phyloP scores from a whole-genome alignment of 2,329 filamentous ascomycete species.

The Talaromyces funiculosus region DNA sequence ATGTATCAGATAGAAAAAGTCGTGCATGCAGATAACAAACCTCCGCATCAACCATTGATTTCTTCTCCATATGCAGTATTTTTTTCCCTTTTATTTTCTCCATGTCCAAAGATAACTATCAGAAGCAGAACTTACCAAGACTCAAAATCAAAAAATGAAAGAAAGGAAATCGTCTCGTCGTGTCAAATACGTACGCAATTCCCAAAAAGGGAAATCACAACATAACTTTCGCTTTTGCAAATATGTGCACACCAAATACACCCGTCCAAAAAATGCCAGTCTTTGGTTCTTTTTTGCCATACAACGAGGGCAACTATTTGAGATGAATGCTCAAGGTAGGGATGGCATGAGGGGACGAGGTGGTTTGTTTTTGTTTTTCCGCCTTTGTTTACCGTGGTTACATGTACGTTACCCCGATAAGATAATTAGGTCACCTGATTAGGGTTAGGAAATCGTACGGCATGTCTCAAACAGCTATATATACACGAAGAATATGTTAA shows the following conservation, averaged over 20 bases:
- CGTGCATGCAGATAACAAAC: constrained; percentile 6
- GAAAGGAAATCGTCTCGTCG: background rate
- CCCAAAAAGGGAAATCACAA: background rate
- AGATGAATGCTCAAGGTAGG: background rate
- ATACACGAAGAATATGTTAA: no score
- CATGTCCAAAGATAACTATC: background rate
- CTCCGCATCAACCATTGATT: constrained; percentile 1
- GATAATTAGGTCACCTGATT: background rate
- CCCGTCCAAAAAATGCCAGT: background rate
- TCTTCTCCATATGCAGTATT: background rate
- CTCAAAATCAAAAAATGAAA: background rate
- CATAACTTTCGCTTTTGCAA: background rate
- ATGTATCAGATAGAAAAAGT: background rate
- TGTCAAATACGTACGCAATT: background rate
- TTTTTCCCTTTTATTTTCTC: background rate
- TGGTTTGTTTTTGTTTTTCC: background rate
- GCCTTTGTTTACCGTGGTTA: background rate
- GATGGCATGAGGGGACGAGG: background rate
- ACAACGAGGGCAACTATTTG: background rate
- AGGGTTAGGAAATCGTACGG: no score
- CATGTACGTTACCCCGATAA: background rate
- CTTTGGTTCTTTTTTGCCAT: background rate
- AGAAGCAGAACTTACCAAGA: background rate
- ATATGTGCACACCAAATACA: background rate
- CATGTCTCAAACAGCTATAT: no score